phyloP scores from a whole-genome alignment of 2,329 filamentous ascomycete genomes.

The Drechslerella dactyloides region DNA sequence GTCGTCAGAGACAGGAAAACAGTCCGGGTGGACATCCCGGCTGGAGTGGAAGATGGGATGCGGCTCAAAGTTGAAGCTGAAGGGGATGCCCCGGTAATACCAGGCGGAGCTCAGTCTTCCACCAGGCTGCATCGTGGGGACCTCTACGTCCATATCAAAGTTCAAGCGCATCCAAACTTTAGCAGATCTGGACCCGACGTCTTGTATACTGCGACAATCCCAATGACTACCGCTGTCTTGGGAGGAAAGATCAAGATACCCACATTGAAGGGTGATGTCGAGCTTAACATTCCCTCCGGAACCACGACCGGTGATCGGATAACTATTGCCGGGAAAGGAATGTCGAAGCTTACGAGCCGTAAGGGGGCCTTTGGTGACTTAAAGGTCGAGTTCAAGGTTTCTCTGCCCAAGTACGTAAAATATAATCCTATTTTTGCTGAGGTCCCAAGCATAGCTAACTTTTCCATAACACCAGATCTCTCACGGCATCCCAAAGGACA shows the following conservation, averaged over 20 bases:
- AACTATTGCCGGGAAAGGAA: conserved; percentile 87
- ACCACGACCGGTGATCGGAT: conserved; percentile 92
- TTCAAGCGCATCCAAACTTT: conserved; percentile 89
- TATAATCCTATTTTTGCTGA: neutral
- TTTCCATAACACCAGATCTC: conserved; percentile 54
- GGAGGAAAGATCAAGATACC: conserved; percentile 89
- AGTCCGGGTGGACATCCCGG: conserved; percentile 88
- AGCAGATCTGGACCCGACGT: conserved; percentile 86
- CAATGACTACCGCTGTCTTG: conserved; percentile 88
- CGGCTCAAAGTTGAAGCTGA: conserved; percentile 81
- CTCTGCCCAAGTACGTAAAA: conserved; percentile 81
- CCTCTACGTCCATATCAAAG: conserved; percentile 86
- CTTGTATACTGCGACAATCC: conserved; percentile 87
- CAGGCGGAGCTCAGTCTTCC: conserved; percentile 67
- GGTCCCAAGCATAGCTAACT: neutral
- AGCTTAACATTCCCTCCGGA: conserved; percentile 87
- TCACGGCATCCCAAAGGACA: conserved; percentile 87
- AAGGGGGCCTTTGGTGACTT: conserved; percentile 77
- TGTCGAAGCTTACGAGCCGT: conserved; percentile 77
- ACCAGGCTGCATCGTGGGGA: conserved; percentile 68
- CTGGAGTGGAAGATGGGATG: conserved; percentile 97
- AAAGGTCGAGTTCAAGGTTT: conserved; percentile 90
- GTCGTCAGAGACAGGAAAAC: conserved; percentile 83
- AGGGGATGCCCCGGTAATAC: conserved; percentile 75
- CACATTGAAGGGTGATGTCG: conserved; percentile 87